Evolutionary conservation across 495 filamentous ascomycete genomes (phyloP), one percentile per base, ranked within the genome.

Genomic region (Darksidea phi): DNA sequence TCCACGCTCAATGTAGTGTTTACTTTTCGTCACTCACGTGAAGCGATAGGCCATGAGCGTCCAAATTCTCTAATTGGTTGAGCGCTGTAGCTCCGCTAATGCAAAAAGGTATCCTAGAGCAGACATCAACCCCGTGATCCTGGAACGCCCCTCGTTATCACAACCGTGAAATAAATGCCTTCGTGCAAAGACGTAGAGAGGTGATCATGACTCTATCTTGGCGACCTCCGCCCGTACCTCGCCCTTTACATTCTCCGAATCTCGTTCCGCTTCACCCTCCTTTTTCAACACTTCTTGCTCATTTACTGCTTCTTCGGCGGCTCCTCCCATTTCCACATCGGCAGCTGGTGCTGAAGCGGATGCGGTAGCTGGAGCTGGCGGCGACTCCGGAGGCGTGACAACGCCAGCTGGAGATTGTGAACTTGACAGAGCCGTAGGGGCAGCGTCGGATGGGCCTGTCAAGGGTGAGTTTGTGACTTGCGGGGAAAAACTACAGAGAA

Each of bases 311-410:
- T 34, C 43, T 0, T 28, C 38, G 34, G 48, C 56, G 4, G 47
- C 57, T 15, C 57, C 62, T 2, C 37, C 66, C 62, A 66, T 65
- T 2, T 58, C 62, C 10, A 60, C 57, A 37, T 62, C 62, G 8
- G 38, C 37, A 28, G 45, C 41, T 17, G 38, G 34, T 13, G 43
- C 34, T n/a, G n/a, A n/a, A 1, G 54, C 11, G 20, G 26, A n/a
- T 11, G 37, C 12, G 12, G 48, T 50, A 38, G 61, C 36, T 17
- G 61, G 50, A 6, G 59, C 28, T 23, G 47, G 45, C 20, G 66
- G 66, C 11, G 66, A 69, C 10, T 69, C 62, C 10, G 66, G 66
- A 6, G 66, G 66, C 3, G 66, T 66, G 26, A 63, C 62, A 18
- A 59, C 58, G 28, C 54, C 56, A 20, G 50, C 42, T 0, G 61